Evolutionary conservation across 129 eudicot genomes (phyloP), one percentile per base, ranked within the genome.

Genomic region (Rutidosis leptorrhynchoides): DNA sequence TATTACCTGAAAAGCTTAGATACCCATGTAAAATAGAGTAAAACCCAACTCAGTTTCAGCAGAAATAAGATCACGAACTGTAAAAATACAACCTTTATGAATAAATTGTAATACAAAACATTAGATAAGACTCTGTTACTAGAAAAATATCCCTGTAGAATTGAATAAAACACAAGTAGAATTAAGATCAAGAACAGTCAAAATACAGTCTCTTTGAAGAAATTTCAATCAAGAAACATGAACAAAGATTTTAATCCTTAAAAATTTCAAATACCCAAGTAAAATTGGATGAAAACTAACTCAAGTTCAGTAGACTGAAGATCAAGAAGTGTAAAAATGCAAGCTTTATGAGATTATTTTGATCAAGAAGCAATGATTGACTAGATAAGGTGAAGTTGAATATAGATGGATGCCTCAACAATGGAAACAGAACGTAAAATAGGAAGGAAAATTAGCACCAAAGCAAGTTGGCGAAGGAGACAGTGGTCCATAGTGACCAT

Each of bases 361-460:
- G 51, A 72, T 62, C 63, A 78, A 73, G 46, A 73, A 73, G 60
- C 46, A 71, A 54, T 51, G 33, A 69, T 72, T 73, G 68, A 61
- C 23, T 56, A 65, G 49, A 45, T 77, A 30, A 42, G 58, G 58
- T 73, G 67, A 65, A 40, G 76, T 24, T 49, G 58, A 45, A 71
- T 45, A 17, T 43, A 26, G 40, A 56, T 45, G 45, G 53, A 46
- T 78, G 81, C 81, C 66, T 75, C 77, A 74, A 27, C 70, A 59
- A 67, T 82, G 83, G 80, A 68, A 70, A 73, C 77, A 82, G 63
- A 37, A 43, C 24, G 77, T 35, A 27, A 71, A 65, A 54, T 74
- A 58, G 57, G 56, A 62, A 67, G 52, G 51, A 66, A 68, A 64
- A 57, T 78, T 49, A 30, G 61, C 65, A 49, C 60, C 54, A 74